These are phyloP conservation scores for Debaryomyces tyrocola DNA, from an alignment of 805 yeast species.

Conservation along the genomic window DNA sequence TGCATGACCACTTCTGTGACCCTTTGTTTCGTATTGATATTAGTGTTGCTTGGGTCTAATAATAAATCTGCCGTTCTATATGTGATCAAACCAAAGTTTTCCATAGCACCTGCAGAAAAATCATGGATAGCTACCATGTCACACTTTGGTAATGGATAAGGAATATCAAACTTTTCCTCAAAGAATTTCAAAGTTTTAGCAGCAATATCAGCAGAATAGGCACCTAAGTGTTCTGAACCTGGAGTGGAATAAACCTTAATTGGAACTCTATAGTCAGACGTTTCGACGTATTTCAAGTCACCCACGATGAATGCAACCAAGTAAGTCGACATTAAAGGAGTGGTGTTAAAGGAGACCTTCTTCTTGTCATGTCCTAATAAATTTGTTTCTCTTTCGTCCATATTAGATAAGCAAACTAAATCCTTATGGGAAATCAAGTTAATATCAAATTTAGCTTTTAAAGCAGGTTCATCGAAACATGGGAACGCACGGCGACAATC, in stretches of 20 bases:
- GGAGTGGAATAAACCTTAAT: constrained; percentile 81
- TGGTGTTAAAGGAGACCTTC: constrained; percentile 63
- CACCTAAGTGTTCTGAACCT: constrained; percentile 70
- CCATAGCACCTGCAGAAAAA: constrained; percentile 89
- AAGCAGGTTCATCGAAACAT: constrained; percentile 80
- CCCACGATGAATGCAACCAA: constrained; percentile 82
- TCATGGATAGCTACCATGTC: constrained; percentile 84
- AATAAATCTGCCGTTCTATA: constrained; percentile 76
- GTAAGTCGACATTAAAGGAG: constrained; percentile 84
- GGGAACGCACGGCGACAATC: constrained; percentile 89
- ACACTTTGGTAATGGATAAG: constrained; percentile 77
- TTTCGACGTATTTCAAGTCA: constrained; percentile 73
- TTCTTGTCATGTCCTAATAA: constrained; percentile 45
- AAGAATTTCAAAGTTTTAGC: constrained; percentile 74
- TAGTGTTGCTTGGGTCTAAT: constrained; percentile 69
- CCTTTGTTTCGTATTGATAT: constrained; percentile 62
- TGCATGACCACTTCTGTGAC: constrained; percentile 87
- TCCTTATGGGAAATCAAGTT: constrained; percentile 55
- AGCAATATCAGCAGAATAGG: constrained; percentile 71
- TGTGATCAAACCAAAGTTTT: constrained; percentile 79
- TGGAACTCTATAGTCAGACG: constrained; percentile 65
- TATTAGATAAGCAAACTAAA: constrained; percentile 65
- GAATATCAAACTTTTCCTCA: constrained; percentile 69
- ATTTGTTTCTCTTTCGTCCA: constrained; percentile 58
- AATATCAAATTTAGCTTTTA: constrained; percentile 71